These are phyloP conservation scores for Aspergillus ruber DNA, from an alignment of 2,329 filamentous ascomycete species.

Conservation along the genomic window DNA sequence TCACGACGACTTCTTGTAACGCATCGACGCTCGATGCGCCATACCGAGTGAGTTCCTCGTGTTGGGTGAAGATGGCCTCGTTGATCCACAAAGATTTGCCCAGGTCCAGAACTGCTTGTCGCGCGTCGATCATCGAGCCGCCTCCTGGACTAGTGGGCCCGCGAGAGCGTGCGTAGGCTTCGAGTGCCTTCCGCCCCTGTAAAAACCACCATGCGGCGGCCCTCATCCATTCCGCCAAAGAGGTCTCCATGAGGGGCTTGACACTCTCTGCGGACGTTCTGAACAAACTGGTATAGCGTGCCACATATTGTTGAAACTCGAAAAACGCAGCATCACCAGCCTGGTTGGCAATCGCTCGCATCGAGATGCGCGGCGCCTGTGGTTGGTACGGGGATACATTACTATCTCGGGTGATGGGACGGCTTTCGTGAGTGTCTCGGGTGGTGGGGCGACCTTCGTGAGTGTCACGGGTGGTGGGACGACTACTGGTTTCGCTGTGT, in stretches of 20 bases:
- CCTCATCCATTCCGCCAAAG: slow-evolving; percentile 62
- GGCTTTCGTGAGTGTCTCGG: slow-evolving; percentile 5
- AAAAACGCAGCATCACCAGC: slow-evolving; percentile 60
- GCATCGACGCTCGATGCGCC: slow-evolving; percentile 34
- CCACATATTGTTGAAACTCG: slow-evolving; percentile 64
- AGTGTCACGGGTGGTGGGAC: slow-evolving; percentile 4
- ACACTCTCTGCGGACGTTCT: slow-evolving; percentile 68
- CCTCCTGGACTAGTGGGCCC: slow-evolving; percentile 48
- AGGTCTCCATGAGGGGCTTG: slow-evolving; percentile 57
- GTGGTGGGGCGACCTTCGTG: slow-evolving; percentile 11
- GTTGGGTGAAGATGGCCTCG: slow-evolving; percentile 33
- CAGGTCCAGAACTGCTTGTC: slow-evolving; percentile 79
- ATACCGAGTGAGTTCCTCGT: slow-evolving; percentile 34
- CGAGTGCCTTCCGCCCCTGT: slow-evolving; percentile 69
- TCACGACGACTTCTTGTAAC: slow-evolving; percentile 35
- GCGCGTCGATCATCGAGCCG: slow-evolving; percentile 41
- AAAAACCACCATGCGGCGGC: slow-evolving; percentile 86
- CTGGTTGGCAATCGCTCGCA: slow-evolving; percentile 34
- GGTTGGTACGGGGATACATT: slow-evolving; percentile 13
- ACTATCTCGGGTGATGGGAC: slow-evolving; percentile 11
- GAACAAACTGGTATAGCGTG: slow-evolving; percentile 70
- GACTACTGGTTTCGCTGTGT: not conserved
- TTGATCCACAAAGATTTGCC: slow-evolving; percentile 82
- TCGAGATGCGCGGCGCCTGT: slow-evolving; percentile 26
- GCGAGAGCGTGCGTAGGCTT: slow-evolving; percentile 62